Evolutionary conservation across 345 rosid genomes (phyloP), one percentile per base, ranked within the genome.

Genomic region (Raphanus sativus): DNA sequence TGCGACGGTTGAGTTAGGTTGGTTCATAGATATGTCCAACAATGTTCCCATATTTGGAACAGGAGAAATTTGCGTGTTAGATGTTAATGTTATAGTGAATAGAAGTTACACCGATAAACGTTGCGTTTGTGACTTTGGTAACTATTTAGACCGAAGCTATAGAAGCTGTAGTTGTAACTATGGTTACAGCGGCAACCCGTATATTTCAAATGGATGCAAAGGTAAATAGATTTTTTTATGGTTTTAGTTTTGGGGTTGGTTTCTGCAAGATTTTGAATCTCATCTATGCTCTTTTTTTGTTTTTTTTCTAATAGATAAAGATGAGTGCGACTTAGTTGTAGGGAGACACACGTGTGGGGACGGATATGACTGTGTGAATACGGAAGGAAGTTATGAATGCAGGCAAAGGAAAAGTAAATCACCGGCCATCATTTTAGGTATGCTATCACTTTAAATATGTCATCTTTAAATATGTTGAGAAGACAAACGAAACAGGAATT

Each of bases 141-240:
- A 15, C 2, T 81, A 76, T 55, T 10, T 58, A 36, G 67, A 48
- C 50, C 62, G 1, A 8, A 64, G 70, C 15, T 78, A 59, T 48
- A 42, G 17, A 60, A 75, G 10, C 8, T 87, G 87, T 70, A 8
- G 7, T 3, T 87, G 87, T 71, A 32, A 40, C 26, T 0, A 3
- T 9, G 86, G 84, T 65, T 86, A 73, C 55, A 66, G 67, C 55
- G 89, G 87, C 21, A 86, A 73, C 66, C 81, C 89, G 1, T 82
- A 80, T 52, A 62, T 81, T 3, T 3, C 67, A 5, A 56, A 24
- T 21, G 80, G 76, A 28, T 85, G 86, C n/a, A 58, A 5, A 74
- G 84, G 86, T 83, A 79, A 50, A 36, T 9, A 38, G 12, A 38
- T 38, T 38, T 38, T 38, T 38, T 21, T 38, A 9, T 9, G 45